These are phyloP conservation scores for Tylopilus plumbeoviolaceoides DNA, from an alignment of 768 basidiomycete genomes.

Conservation along the genomic window DNA sequence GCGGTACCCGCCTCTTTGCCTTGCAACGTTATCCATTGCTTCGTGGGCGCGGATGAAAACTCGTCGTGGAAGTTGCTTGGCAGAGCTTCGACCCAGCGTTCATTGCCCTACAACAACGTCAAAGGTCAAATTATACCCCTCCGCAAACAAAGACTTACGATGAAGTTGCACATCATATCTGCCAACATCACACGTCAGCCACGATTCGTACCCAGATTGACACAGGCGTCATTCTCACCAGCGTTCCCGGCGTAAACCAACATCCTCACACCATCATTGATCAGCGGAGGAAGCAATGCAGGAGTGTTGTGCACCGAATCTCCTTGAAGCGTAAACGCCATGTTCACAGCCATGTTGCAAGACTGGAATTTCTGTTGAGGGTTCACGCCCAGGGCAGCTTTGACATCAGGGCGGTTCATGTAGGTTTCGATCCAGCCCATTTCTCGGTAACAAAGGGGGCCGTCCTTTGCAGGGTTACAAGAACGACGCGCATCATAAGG, in stretches of 20 bases:
- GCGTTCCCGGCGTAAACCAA: conserved; percentile 89
- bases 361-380: conserved; percentile 54
- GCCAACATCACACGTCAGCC: conserved; percentile 14
- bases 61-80: no score
- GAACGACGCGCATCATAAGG: conserved; percentile 81
- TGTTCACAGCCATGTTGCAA: conserved; percentile 81
- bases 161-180: conserved; percentile 89
- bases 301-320: conserved; percentile 87
- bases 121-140: background rate
- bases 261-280: conserved; percentile 79
- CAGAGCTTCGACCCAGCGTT: no score
- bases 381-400: conserved; percentile 75
- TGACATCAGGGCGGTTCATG: conserved; percentile 75
- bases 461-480: conserved; percentile 72
- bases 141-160: conserved; percentile 38
- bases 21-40: conserved; percentile 32
- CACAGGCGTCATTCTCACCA: conserved; percentile 38
- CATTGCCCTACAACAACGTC: no score
- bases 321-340: conserved; percentile 75
- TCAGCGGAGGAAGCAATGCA: conserved; percentile 68
- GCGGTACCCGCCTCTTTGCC: conserved; percentile 62
- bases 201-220: background rate
- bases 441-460: conserved; percentile 71
- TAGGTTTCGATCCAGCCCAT: conserved; percentile 87
- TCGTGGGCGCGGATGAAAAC: no score